These are phyloP conservation scores for Gremmenia infestans DNA, from an alignment of 2,329 filamentous ascomycete species.

Conservation along the genomic window DNA sequence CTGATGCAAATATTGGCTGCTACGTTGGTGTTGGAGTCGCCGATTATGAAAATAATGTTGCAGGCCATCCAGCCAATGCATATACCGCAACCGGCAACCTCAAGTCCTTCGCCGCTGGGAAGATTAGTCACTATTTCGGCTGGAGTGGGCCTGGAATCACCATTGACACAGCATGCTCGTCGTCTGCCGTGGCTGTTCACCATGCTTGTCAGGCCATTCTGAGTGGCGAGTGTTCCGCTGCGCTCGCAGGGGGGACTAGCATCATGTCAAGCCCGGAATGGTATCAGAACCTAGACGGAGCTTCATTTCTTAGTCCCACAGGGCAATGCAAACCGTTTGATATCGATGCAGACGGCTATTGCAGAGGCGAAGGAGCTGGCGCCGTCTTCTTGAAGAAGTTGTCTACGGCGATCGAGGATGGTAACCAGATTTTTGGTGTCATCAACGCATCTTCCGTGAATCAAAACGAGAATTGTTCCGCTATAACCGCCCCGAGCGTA, in stretches of 20 bases:
- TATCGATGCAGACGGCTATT: neutral
- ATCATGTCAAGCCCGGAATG: neutral
- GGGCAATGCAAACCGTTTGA: neutral
- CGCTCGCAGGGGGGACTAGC: constrained; percentile 21
- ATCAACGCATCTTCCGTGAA: neutral
- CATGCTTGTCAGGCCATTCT: constrained; percentile 45
- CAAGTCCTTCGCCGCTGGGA: constrained; percentile 1
- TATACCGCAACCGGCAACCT: constrained; percentile 6
- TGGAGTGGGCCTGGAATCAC: constrained; percentile 59
- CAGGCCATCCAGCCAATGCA: constrained; percentile 1
- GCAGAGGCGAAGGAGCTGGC: neutral
- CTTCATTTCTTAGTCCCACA: neutral
- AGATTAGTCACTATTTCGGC: constrained; percentile 4
- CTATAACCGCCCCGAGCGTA: neutral
- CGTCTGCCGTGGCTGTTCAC: constrained; percentile 48
- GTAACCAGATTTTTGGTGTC: neutral
- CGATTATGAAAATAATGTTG: constrained; percentile 5
- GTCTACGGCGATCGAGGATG: neutral
- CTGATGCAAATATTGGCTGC: neutral
- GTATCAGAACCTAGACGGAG: neutral
- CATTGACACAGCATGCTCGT: constrained; percentile 53
- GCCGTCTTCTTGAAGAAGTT: neutral
- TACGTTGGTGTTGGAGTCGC: constrained; percentile 1
- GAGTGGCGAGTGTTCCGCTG: constrained; percentile 31
- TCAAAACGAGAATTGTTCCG: neutral